Percentiles rank a stretch among this genome's conserved stretches.
Evolutionary conservation across 2,329 filamentous ascomycete genomes (phyloP).

Genomic region (Ophiostoma sp.): DNA sequence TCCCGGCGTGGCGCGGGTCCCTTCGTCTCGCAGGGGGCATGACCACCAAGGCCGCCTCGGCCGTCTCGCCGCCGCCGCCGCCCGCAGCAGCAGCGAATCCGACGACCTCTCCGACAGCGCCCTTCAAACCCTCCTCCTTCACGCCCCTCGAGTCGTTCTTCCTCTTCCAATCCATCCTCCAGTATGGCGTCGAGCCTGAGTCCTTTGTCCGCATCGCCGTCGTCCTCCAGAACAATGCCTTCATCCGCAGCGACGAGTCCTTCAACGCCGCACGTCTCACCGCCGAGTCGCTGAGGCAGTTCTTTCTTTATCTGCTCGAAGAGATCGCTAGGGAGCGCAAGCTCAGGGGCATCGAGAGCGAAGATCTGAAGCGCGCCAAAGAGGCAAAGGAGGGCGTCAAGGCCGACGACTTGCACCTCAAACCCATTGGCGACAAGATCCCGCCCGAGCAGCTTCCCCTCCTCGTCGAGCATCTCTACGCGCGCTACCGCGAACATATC

Average conservation of each 20-base stretch:
- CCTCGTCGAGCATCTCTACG: slow-evolving; percentile 68
- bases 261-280: slow-evolving; percentile 71
- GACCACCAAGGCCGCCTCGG: slow-evolving; percentile 30
- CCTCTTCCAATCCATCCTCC: slow-evolving; percentile 33
- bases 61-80: slow-evolving; percentile 6
- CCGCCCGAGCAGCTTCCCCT: slow-evolving; percentile 63
- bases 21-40: slow-evolving; percentile 31
- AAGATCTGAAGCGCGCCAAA: slow-evolving; percentile 45
- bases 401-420: slow-evolving; percentile 47
- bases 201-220: slow-evolving; percentile 41
- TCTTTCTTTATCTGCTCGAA: slow-evolving; percentile 70
- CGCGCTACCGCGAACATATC: slow-evolving; percentile 63
- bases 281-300: slow-evolving; percentile 69
- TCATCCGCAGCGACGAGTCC: slow-evolving; percentile 62
- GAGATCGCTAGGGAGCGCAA: slow-evolving; percentile 51
- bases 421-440: slow-evolving; percentile 57
- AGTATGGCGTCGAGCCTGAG: slow-evolving; percentile 31
- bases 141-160: slow-evolving; percentile 36
- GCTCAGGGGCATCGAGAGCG: slow-evolving; percentile 32
- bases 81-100: not conserved
- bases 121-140: slow-evolving; percentile 25
- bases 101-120: not conserved
- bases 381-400: slow-evolving; percentile 59
- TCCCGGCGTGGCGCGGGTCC: slow-evolving; percentile 32
- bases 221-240: slow-evolving; percentile 64